Conservation (phyloP, 2,329 filamentous ascomycete genomes). For the Penicillium sp. region DNA sequence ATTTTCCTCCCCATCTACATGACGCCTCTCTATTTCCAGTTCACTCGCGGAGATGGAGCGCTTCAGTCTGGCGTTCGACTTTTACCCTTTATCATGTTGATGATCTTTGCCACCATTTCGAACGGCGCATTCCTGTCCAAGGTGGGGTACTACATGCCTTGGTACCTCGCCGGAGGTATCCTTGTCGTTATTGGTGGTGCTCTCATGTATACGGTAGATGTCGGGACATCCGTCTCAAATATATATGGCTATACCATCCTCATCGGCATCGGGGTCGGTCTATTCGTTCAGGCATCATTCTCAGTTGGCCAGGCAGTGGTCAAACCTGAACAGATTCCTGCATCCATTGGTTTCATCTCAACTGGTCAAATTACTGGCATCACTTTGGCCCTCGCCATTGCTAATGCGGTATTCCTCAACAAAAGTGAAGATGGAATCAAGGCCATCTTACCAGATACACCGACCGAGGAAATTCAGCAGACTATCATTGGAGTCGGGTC, state of each 20-base stretch:
- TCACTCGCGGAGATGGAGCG: conserved; percentile 17
- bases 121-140: conserved; percentile 7
- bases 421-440: background rate
- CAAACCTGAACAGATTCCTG: background rate
- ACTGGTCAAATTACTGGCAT: background rate
- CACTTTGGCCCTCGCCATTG: background rate
- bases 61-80: conserved; percentile 17
- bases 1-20: conserved; percentile 15
- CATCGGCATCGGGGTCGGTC: conserved; percentile 5
- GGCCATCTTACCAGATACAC: background rate
- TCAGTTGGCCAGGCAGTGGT: conserved; percentile 4
- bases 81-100: conserved; percentile 17
- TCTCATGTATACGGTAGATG: conserved; percentile 4
- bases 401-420: background rate
- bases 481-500: too few relatives aligned
- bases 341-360: background rate
- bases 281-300: conserved; percentile 8
- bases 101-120: too few relatives aligned
- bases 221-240: background rate
- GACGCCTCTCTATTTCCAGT: conserved; percentile 21
- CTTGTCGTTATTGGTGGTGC: conserved; percentile 6
- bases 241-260: conserved; percentile 11
- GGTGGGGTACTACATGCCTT: conserved; percentile 1
- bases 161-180: conserved; percentile 3
- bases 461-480: background rate